Evolutionary conservation across 2,329 filamentous ascomycete species (phyloP).

Genomic region (Xylariaceae sp.): DNA sequence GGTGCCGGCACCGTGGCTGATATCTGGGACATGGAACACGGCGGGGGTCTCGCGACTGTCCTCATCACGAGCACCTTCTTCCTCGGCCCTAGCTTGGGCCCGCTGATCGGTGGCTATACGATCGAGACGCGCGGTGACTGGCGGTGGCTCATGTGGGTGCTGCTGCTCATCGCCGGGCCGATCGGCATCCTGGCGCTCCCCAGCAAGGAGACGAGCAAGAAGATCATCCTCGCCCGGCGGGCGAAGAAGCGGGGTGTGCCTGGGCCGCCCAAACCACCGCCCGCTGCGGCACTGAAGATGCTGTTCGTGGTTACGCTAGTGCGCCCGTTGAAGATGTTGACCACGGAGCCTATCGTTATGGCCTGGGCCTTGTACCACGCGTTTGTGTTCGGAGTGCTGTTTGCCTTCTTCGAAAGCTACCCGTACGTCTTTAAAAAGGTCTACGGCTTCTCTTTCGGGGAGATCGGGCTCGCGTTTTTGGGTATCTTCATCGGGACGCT

Average conservation of each 20-base stretch:
- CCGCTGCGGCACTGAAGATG: slow-evolving; percentile 33
- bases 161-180: slow-evolving; percentile 53
- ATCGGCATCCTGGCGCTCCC: slow-evolving; percentile 46
- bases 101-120: slow-evolving; percentile 56
- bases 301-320: slow-evolving; percentile 53
- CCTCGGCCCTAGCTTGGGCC: slow-evolving; percentile 40
- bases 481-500: slow-evolving; percentile 53
- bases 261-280: slow-evolving; percentile 34
- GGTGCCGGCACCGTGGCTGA: slow-evolving; percentile 57
- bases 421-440: slow-evolving; percentile 54
- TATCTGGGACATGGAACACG: slow-evolving; percentile 49
- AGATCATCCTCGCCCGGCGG: slow-evolving; percentile 51
- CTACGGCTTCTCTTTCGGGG: slow-evolving; percentile 52
- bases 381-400: slow-evolving; percentile 58
- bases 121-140: slow-evolving; percentile 50
- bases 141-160: slow-evolving; percentile 60
- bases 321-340: slow-evolving; percentile 61
- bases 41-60: slow-evolving; percentile 51
- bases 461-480: slow-evolving; percentile 52
- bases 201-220: slow-evolving; percentile 63
- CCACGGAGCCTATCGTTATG: slow-evolving; percentile 68
- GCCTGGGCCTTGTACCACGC: slow-evolving; percentile 58
- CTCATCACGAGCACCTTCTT: slow-evolving; percentile 60
- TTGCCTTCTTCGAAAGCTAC: slow-evolving; percentile 58
- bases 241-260: slow-evolving; percentile 45